Conservation (phyloP, 139 green algal genomes). For the Closterium sp. region DNA sequence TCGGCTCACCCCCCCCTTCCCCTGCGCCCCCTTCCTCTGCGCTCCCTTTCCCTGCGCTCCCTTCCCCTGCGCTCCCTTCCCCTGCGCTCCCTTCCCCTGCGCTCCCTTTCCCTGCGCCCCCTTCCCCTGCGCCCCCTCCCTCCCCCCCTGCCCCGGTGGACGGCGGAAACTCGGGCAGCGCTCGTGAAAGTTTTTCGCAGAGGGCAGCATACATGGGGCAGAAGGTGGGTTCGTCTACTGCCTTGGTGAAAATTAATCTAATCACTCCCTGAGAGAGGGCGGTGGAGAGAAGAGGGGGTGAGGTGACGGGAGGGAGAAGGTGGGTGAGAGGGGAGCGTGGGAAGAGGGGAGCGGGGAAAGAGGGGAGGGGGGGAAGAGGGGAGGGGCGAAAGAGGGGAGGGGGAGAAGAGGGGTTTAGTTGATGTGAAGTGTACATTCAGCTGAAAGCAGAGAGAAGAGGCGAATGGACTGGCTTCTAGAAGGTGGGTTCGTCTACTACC, state of each 20-base stretch:
- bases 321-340: neutral
- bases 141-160: conserved; percentile 50
- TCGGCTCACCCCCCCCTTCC: conserved; percentile 30
- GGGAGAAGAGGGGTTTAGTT: too few relatives aligned
- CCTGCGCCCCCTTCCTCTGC: too few relatives aligned
- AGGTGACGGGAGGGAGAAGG: neutral
- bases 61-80: conserved; percentile 45
- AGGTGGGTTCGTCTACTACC: neutral
- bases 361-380: neutral
- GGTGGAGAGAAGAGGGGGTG: neutral
- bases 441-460: neutral
- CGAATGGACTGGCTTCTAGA: neutral
- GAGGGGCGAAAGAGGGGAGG: too few relatives aligned
- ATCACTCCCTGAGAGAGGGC: conserved; percentile 68
- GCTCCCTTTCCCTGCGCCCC: too few relatives aligned
- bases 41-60: too few relatives aligned
- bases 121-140: conserved; percentile 45
- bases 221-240: conserved; percentile 91
- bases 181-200: conserved; percentile 56
- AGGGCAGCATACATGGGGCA: conserved; percentile 90
- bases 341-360: neutral
- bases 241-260: conserved; percentile 94
- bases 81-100: too few relatives aligned
- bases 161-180: conserved; percentile 48
- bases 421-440: neutral